Conservation (phyloP, 148 eudicot genomes). For the Persicaria tinctoria region DNA sequence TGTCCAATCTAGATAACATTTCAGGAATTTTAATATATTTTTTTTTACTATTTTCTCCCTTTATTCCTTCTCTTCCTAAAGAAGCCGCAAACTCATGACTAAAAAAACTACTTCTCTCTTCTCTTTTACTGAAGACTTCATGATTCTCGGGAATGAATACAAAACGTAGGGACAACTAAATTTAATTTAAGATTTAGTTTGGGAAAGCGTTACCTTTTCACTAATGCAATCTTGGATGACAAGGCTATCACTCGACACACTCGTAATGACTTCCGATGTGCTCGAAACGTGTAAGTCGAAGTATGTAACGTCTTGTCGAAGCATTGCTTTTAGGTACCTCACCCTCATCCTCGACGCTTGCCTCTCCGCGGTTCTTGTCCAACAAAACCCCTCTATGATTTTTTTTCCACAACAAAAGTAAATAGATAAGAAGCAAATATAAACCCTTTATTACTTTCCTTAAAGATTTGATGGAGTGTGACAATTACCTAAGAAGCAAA, state of each 20-base stretch:
- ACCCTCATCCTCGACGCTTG: constrained; percentile 45
- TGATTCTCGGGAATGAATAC: too few species aligned
- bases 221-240: constrained; percentile 48
- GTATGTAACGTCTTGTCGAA: constrained; percentile 52
- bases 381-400: constrained; percentile 50
- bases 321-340: constrained; percentile 39
- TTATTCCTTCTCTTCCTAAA: too few species aligned
- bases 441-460: background rate
- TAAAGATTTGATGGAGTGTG: background rate
- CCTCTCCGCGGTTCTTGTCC: constrained; percentile 58
- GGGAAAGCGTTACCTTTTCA: constrained; percentile 31
- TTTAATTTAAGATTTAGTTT: background rate
- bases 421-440: background rate
- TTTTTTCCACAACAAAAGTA: background rate
- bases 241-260: constrained; percentile 49
- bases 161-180: too few species aligned
- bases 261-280: constrained; percentile 41
- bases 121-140: too few species aligned
- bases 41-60: too few species aligned
- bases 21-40: too few species aligned
- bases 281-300: constrained; percentile 51
- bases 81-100: too few species aligned
- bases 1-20: too few species aligned
- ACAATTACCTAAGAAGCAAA: constrained; percentile 48
- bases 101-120: too few species aligned